A percentile compares a stretch with the other conserved stretches of the same genome.
Conservation (phyloP, 2,329 filamentous ascomycete species). For the Harringtonia lauricola region DNA sequence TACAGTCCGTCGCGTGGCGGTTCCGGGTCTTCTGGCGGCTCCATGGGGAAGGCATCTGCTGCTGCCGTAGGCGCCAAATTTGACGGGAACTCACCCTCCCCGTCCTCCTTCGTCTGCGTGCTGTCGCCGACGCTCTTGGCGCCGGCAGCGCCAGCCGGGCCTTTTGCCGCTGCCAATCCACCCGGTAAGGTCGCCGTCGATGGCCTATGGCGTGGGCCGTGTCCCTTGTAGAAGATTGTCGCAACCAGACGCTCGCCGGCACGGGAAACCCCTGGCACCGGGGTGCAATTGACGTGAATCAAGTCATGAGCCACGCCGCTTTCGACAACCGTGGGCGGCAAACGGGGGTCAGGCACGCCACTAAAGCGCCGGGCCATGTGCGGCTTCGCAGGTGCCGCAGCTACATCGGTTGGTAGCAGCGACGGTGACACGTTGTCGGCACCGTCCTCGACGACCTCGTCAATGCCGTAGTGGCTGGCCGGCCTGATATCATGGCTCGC, state of each 20-base stretch:
- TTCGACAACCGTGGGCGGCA: slow-evolving; percentile 49
- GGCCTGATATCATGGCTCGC: slow-evolving; percentile 15
- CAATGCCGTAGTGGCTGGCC: slow-evolving; percentile 50
- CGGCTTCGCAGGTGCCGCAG: slow-evolving; percentile 12
- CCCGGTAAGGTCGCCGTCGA: not conserved
- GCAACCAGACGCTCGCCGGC: slow-evolving; percentile 43
- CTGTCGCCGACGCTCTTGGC: too few relatives aligned
- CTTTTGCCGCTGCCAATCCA: slow-evolving; percentile 8
- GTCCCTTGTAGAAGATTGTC: slow-evolving; percentile 52
- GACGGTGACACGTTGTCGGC: slow-evolving; percentile 22
- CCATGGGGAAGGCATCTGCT: slow-evolving; percentile 26
- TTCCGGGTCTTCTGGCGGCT: slow-evolving; percentile 9
- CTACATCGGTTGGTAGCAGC: not conserved
- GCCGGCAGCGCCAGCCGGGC: not conserved
- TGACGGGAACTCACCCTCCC: slow-evolving; percentile 26
- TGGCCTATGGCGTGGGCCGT: slow-evolving; percentile 12
- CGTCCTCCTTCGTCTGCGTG: not conserved
- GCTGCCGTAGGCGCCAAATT: slow-evolving; percentile 48
- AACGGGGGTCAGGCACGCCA: slow-evolving; percentile 47
- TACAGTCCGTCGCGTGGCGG: slow-evolving; percentile 51
- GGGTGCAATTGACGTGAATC: slow-evolving; percentile 52
- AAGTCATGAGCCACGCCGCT: slow-evolving; percentile 51
- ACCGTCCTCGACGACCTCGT: slow-evolving; percentile 51
- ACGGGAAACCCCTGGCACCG: slow-evolving; percentile 29
- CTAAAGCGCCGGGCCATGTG: slow-evolving; percentile 40